Percentiles rank a stretch among this genome's conserved stretches.
phyloP scores from a whole-genome alignment of 1,284 basidiomycete genomes.

The Ceratobasidium sp. region DNA sequence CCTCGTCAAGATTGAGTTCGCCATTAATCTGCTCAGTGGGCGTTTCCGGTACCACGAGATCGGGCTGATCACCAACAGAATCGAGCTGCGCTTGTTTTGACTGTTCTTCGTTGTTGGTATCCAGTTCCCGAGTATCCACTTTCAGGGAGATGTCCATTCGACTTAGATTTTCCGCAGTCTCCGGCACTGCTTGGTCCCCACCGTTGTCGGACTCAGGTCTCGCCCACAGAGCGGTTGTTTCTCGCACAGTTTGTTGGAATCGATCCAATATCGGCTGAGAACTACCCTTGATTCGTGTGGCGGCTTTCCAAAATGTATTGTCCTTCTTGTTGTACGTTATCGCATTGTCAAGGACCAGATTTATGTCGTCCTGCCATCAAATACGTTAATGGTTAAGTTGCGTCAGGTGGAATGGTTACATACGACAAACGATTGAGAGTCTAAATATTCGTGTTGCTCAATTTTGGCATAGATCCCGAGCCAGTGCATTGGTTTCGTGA shows the following conservation, averaged over 20 bases:
- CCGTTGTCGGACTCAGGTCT: background rate
- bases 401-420: slow-evolving; percentile 40
- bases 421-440: slow-evolving; percentile 78
- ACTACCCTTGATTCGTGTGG: slow-evolving; percentile 70
- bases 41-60: background rate
- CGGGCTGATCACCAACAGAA: background rate
- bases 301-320: slow-evolving; percentile 75
- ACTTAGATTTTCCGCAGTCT: background rate
- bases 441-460: slow-evolving; percentile 78
- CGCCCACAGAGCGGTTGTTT: slow-evolving; percentile 10
- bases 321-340: slow-evolving; percentile 84
- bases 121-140: background rate
- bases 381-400: slow-evolving; percentile 1
- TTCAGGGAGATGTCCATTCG: background rate
- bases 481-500: slow-evolving; percentile 93
- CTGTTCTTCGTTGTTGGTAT: background rate
- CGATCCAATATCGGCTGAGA: slow-evolving; percentile 65
- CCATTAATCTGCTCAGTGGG: background rate
- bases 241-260: slow-evolving; percentile 51
- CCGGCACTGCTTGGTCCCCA: slow-evolving; percentile 1
- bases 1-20: slow-evolving; percentile 33
- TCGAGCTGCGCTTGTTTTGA: background rate
- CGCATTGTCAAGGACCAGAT: slow-evolving; percentile 86
- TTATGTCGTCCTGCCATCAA: slow-evolving; percentile 72
- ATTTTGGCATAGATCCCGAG: slow-evolving; percentile 78